A percentile compares a stretch with the other conserved stretches of the same genome.
Conservation (phyloP, 1,139 yeast species). For the Meyerozyma carpophila region DNA sequence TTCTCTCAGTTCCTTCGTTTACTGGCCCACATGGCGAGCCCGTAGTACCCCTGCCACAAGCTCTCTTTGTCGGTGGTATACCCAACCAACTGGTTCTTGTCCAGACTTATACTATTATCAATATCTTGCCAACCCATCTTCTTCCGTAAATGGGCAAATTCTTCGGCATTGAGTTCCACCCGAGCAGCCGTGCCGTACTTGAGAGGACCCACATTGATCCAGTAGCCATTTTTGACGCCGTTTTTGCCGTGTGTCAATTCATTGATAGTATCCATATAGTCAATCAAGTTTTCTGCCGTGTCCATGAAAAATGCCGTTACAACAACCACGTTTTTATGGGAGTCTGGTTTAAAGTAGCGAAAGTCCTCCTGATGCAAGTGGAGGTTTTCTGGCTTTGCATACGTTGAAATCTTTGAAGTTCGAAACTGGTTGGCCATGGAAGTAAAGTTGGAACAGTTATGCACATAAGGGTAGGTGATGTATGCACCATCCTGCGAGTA, state of each 20-base stretch:
- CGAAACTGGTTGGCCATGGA: constrained; percentile 49
- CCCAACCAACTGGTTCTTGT: constrained; percentile 24
- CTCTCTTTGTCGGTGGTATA: constrained; percentile 62
- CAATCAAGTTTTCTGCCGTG: constrained; percentile 78
- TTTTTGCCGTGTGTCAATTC: constrained; percentile 31
- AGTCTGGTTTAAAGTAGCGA: constrained; percentile 35
- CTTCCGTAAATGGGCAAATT: constrained; percentile 45
- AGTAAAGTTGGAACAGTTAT: constrained; percentile 67
- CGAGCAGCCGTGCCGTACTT: constrained; percentile 86
- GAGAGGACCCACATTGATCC: constrained; percentile 86
- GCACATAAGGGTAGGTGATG: constrained; percentile 59
- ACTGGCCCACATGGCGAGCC: constrained; percentile 20
- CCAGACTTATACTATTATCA: constrained; percentile 34
- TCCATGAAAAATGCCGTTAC: constrained; percentile 77
- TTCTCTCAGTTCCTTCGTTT: constrained; percentile 2
- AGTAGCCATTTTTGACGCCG: constrained; percentile 40
- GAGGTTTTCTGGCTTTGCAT: constrained; percentile 41
- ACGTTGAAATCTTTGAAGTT: constrained; percentile 29
- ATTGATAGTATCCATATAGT: constrained; percentile 61
- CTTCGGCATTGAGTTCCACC: constrained; percentile 66
- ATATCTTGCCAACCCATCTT: constrained; percentile 63
- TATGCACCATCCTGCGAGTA: constrained; percentile 19
- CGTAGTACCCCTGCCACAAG: constrained; percentile 75
- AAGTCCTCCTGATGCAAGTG: constrained; percentile 61
- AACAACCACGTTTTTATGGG: constrained; percentile 48